Base-by-base conservation (phyloP, 345 rosid species). In the Salix koriyanagi region DNA sequence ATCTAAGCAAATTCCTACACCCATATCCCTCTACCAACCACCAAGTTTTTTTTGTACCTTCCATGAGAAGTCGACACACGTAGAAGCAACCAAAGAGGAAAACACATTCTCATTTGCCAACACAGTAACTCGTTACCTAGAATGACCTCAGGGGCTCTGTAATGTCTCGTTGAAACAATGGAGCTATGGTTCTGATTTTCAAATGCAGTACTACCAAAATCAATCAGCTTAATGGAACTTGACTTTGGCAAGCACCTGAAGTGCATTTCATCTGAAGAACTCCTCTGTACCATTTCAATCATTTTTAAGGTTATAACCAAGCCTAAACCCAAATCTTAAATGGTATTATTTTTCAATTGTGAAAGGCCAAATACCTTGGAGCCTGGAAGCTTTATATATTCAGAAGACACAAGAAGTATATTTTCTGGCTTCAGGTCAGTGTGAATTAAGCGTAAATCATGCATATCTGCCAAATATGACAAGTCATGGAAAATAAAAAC, bases 221-320 rank as follows among this genome's bases (percentile, higher is more conserved):
- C 82, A 79, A 79, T 79, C 70, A 79, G 82, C 82, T 79, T 79
- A 74, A 79, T 79, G 75, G 82, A 70, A 79, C 82, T 79, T 61
- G 82, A 79, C 74, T 74, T 79, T 74, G 82, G 82, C 82, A 73
- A 79, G 77, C 74, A 79, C 78, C 78, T 79, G 72, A 73, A 79
- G 61, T 60, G 73, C 11, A 64, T 74, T 74, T 69, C 77, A 68
- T 79, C 78, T 62, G 77, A 74, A 74, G 74, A 36, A 41, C 58
- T 74, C 69, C 75, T 79, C 82, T 79, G 82, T 74, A 74, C 11
- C 77, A 79, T 74, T 67, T 69, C 77, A 79, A 74, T 34, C 64
- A 74, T 44, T 68, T 68, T 23, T 69, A 68, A 30, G 26, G 34
- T 79, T 69, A 79, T 61, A 67, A 32, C 61, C 54, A 69, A 28